Evolutionary conservation across 116 monocot species (phyloP).

Genomic region (Papilionanthe hybrid): DNA sequence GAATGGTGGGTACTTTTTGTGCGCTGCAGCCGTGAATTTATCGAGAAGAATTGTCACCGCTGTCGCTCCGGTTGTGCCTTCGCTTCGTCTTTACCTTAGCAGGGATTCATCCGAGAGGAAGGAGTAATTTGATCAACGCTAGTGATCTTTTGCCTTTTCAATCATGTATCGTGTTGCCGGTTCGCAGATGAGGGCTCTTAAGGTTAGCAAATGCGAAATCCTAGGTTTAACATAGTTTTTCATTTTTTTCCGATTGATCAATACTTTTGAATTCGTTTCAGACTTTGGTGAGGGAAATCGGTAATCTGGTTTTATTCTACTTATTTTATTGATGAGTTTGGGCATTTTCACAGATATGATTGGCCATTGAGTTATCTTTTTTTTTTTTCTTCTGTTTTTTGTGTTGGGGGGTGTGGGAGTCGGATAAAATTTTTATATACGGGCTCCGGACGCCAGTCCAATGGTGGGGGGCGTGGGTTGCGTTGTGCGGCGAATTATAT

Average conservation of each 20-base stretch:
- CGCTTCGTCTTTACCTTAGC: neutral
- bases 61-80: neutral
- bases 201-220: conserved; percentile 9
- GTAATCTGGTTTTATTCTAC: neutral
- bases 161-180: conserved; percentile 13
- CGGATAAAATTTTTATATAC: too few species aligned
- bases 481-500: neutral
- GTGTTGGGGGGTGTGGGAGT: neutral
- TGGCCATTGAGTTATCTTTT: neutral
- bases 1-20: neutral
- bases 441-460: too few species aligned
- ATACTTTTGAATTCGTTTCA: neutral
- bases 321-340: neutral
- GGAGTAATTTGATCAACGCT: neutral
- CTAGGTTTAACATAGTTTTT: neutral
- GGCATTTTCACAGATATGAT: neutral
- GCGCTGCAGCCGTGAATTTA: neutral
- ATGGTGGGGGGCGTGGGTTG: too few species aligned
- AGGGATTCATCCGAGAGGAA: neutral
- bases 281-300: neutral
- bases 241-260: neutral
- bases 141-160: neutral
- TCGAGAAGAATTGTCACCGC: neutral
- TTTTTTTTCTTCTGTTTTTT: neutral
- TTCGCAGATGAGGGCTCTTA: conserved; percentile 6